phyloP scores from a whole-genome alignment of 2,329 filamentous ascomycete genomes.

The Neonectria neomacrospora region DNA sequence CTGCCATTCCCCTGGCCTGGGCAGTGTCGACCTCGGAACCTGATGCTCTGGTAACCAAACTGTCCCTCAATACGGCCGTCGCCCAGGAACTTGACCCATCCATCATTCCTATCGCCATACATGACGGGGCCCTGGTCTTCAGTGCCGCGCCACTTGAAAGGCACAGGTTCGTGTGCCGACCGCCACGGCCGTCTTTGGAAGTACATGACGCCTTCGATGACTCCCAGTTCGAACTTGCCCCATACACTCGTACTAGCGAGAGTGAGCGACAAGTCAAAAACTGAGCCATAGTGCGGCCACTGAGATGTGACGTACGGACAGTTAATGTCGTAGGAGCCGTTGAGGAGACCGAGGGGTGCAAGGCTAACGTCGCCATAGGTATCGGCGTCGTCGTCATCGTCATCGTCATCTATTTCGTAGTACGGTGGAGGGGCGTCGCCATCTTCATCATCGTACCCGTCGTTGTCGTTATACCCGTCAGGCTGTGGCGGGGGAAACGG shows the following conservation, averaged over 20 bases:
- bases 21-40: constrained; percentile 43
- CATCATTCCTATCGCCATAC: constrained; percentile 42
- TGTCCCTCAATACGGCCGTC: constrained; percentile 49
- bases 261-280: constrained; percentile 52
- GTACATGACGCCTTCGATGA: constrained; percentile 55
- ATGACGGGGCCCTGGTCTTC: constrained; percentile 45
- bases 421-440: constrained; percentile 38
- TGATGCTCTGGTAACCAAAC: constrained; percentile 43
- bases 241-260: constrained; percentile 55
- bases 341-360: constrained; percentile 52
- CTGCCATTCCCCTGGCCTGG: constrained; percentile 47
- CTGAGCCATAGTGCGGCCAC: constrained; percentile 40
- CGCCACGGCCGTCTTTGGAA: constrained; percentile 50
- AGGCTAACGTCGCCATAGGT: constrained; percentile 27
- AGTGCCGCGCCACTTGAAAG: constrained; percentile 52
- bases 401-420: constrained; percentile 13
- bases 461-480: not conserved
- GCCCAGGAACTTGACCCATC: constrained; percentile 53
- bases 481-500: constrained; percentile 10
- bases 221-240: constrained; percentile 57
- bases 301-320: constrained; percentile 41
- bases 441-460: constrained; percentile 4
- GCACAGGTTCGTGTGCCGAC: constrained; percentile 43
- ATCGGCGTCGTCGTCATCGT: not conserved
- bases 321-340: constrained; percentile 56